Percentiles rank a stretch among this genome's conserved stretches.
These are phyloP conservation scores for Smithsoniella earleae DNA, from an alignment of 163 green algal species.

Conservation along the genomic window DNA sequence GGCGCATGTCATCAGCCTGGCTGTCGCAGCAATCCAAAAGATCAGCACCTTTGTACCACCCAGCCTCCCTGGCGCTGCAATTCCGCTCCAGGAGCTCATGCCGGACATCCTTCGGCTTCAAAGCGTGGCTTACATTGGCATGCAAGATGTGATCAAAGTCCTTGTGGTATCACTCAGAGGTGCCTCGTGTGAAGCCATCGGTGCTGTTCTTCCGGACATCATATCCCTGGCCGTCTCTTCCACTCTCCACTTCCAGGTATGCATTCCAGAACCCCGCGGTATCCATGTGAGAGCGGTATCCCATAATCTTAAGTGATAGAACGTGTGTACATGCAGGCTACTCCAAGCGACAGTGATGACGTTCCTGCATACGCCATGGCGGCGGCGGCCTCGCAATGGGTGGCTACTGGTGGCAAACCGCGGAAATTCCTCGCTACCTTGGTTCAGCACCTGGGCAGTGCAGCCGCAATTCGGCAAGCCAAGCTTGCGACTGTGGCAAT, in stretches of 20 bases:
- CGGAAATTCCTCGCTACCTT: neutral
- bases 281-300: no score
- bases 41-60: neutral
- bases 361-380: conserved; percentile 3
- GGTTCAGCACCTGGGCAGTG: neutral
- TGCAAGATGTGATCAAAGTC: neutral
- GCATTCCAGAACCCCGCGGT: no score
- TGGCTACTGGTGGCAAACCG: neutral
- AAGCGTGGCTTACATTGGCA: neutral
- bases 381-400: neutral
- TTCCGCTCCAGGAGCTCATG: neutral
- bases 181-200: neutral
- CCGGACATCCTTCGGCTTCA: neutral
- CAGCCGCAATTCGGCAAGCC: neutral
- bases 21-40: neutral
- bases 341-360: no score
- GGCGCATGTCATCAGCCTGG: neutral
- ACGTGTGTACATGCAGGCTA: no score
- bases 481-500: neutral
- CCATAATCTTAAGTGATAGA: no score
- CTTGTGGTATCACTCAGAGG: neutral
- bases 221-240: neutral
- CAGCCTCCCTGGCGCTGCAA: neutral
- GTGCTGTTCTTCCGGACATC: neutral
- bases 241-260: no score